Evolutionary conservation across 2,329 filamentous ascomycete genomes (phyloP).

Genomic region (Neofusicoccum cordaticola): DNA sequence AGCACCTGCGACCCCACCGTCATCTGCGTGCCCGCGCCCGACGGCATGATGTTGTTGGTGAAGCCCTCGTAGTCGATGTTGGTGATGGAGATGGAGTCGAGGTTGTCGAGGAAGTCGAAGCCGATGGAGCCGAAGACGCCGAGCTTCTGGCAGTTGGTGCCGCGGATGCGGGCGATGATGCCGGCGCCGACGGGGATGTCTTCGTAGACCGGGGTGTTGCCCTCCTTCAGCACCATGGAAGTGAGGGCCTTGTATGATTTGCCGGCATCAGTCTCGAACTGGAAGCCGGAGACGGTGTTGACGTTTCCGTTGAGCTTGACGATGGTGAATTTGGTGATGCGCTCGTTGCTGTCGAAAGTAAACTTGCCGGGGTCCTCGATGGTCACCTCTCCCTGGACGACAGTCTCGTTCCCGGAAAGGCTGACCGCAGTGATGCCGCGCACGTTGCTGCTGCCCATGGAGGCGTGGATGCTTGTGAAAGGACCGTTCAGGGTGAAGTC

Average conservation of each 20-base stretch:
- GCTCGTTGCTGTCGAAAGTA: not conserved
- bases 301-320: not conserved
- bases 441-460: not conserved
- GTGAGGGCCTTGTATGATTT: not conserved
- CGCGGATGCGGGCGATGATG: not conserved
- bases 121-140: not conserved
- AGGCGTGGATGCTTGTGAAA: not conserved
- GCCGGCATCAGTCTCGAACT: not conserved
- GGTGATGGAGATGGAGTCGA: not conserved
- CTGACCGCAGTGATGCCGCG: not conserved
- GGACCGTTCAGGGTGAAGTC: not conserved
- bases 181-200: not conserved
- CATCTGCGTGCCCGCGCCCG: not conserved
- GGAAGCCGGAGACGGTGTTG: not conserved
- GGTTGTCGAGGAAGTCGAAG: not conserved
- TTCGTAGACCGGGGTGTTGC: not conserved
- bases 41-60: not conserved
- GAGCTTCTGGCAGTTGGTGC: not conserved
- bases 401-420: not conserved
- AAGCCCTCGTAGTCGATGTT: not conserved
- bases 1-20: not conserved
- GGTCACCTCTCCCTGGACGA: not conserved
- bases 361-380: not conserved
- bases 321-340: not conserved
- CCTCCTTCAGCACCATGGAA: not conserved